Evolutionary conservation across 202 grass and related monocot genomes (phyloP).

Genomic region (Panicum hallii): DNA sequence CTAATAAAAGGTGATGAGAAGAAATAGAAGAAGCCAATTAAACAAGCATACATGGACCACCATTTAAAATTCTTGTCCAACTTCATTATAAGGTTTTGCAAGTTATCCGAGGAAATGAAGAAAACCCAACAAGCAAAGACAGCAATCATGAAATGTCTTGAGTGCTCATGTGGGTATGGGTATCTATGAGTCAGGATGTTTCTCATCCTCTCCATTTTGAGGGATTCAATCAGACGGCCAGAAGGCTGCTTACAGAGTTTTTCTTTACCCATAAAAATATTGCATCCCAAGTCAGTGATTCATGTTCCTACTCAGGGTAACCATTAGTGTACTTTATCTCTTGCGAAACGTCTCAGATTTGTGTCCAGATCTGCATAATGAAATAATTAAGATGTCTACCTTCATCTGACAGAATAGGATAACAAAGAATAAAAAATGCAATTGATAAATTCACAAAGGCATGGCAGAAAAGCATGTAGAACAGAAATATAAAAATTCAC

Average conservation of each 20-base stretch:
- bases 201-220: constrained; percentile 89
- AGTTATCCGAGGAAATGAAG: constrained; percentile 89
- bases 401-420: constrained; percentile 18
- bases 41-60: constrained; percentile 99
- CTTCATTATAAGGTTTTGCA: constrained; percentile 90
- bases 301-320: constrained; percentile 25
- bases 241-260: constrained; percentile 62
- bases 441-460: background rate
- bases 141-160: constrained; percentile 80
- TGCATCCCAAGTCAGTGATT: constrained; percentile 24
- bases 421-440: background rate
- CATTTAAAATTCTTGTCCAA: constrained; percentile 97
- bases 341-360: constrained; percentile 24
- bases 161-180: constrained; percentile 89
- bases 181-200: constrained; percentile 87
- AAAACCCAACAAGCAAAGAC: constrained; percentile 83
- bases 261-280: constrained; percentile 51
- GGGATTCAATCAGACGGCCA: constrained; percentile 69
- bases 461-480: background rate
- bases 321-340: background rate
- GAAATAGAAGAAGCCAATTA: constrained; percentile 99
- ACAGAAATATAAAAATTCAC: background rate
- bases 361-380: constrained; percentile 40
- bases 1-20: constrained; percentile 98
- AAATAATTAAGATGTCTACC: constrained; percentile 24